A percentile compares a stretch with the other conserved stretches of the same genome.
These are phyloP conservation scores for Kalmanozyma brasiliensis DNA, from an alignment of 1,284 basidiomycete genomes.

Conservation along the genomic window DNA sequence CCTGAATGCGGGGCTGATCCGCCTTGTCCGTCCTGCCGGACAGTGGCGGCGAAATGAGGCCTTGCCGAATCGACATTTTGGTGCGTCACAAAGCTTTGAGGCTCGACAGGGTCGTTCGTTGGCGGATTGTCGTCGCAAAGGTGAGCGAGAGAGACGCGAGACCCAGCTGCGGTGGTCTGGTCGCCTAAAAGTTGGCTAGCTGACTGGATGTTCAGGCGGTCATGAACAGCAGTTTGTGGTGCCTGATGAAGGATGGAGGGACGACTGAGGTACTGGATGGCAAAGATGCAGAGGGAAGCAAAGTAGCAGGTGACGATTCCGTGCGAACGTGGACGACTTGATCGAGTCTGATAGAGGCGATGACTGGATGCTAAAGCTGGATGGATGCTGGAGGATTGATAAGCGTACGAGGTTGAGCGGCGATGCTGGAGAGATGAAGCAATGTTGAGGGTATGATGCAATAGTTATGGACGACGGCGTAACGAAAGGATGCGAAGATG, in stretches of 20 bases:
- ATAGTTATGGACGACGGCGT: background rate
- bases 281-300: background rate
- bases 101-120: too few species aligned
- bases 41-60: conserved; percentile 37
- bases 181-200: conserved; percentile 1
- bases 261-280: too few species aligned
- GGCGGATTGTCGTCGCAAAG: background rate
- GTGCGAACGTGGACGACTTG: too few species aligned
- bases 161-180: conserved; percentile 2
- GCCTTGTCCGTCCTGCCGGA: conserved; percentile 36
- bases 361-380: conserved; percentile 1
- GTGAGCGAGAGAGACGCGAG: conserved; percentile 3
- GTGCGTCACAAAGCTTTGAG: background rate
- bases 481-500: too few species aligned
- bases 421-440: background rate
- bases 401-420: background rate
- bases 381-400: background rate
- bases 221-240: background rate
- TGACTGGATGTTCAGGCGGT: conserved; percentile 5
- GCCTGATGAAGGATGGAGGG: background rate
- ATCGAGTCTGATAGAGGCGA: too few species aligned
- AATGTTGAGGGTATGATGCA: conserved; percentile 1
- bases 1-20: conserved; percentile 18
- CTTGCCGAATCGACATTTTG: conserved; percentile 39
- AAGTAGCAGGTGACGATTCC: background rate